Evolutionary conservation across 441 rosid genomes (phyloP).

Genomic region (Syzygium malaccense): DNA sequence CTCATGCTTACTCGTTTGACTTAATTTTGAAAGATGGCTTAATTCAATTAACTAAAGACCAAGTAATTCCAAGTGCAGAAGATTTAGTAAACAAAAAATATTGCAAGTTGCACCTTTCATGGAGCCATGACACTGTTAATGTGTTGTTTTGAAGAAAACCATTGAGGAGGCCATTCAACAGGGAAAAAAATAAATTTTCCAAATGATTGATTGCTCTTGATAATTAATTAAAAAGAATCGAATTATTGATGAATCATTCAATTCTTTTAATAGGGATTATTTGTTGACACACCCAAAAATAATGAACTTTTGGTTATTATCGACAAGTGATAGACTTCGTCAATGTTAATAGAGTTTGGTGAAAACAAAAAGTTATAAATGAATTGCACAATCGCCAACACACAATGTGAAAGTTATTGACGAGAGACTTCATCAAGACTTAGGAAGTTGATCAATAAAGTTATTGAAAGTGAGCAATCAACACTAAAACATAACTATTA

Average conservation of each 20-base stretch:
- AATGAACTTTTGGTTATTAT: neutral
- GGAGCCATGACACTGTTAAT: neutral
- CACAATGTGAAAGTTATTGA: neutral
- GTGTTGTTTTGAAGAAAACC: neutral
- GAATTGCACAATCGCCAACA: neutral
- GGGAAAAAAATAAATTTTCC: neutral
- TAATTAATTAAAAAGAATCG: neutral
- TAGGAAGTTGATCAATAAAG: neutral
- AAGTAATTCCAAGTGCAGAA: neutral
- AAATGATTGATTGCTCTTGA: neutral
- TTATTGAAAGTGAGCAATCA: neutral
- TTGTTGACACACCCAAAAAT: neutral
- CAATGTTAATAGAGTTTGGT: neutral
- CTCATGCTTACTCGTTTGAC: neutral
- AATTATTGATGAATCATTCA: neutral
- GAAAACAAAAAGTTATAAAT: neutral
- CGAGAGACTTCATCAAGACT: neutral
- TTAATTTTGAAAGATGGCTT: neutral
- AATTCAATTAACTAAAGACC: neutral
- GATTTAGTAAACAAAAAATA: neutral
- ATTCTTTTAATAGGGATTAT: neutral
- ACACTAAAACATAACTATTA: neutral
- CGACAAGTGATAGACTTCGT: neutral
- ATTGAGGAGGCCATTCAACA: neutral
- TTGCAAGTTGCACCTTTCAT: neutral